Conservation (phyloP, 2,329 filamentous ascomycete species). For the Neoscytalidium dimidiatum region DNA sequence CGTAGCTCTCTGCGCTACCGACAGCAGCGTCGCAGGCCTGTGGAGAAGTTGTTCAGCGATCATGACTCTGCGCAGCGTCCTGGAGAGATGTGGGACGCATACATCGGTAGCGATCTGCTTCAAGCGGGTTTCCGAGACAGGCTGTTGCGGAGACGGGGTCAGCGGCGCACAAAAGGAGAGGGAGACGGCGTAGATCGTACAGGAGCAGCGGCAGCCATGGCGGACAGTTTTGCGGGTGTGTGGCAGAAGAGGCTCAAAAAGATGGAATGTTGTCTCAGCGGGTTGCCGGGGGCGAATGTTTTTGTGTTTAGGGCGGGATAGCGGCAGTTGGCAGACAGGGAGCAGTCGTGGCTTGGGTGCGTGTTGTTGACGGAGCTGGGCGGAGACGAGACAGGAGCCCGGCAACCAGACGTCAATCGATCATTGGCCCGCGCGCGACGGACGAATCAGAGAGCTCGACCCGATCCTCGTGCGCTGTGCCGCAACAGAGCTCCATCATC, state of each 20-base stretch:
- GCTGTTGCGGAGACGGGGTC: slow-evolving; percentile 42
- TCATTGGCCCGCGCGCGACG: background rate
- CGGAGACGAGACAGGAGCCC: slow-evolving; percentile 6
- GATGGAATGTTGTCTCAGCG: background rate
- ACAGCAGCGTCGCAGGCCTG: slow-evolving; percentile 84
- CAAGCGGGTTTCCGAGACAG: slow-evolving; percentile 73
- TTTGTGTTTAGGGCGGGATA: background rate
- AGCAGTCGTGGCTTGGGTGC: background rate
- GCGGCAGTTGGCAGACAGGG: background rate
- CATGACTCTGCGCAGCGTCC: background rate
- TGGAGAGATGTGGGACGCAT: slow-evolving; percentile 38
- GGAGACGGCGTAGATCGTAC: slow-evolving; percentile 12
- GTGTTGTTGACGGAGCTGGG: slow-evolving; percentile 13
- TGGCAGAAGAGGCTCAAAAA: background rate
- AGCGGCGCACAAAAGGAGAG: slow-evolving; percentile 16
- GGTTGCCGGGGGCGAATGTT: background rate
- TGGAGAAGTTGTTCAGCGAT: slow-evolving; percentile 20
- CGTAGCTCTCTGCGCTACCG: slow-evolving; percentile 74
- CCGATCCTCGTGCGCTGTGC: slow-evolving; percentile 2
- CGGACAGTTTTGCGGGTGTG: background rate
- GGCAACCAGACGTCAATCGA: background rate
- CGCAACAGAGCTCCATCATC: background rate
- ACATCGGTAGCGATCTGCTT: slow-evolving; percentile 86
- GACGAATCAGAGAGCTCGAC: slow-evolving; percentile 5
- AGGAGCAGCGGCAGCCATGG: slow-evolving; percentile 17